phyloP scores from a whole-genome alignment of 495 filamentous ascomycete genomes.

The Xylaria intraflava region DNA sequence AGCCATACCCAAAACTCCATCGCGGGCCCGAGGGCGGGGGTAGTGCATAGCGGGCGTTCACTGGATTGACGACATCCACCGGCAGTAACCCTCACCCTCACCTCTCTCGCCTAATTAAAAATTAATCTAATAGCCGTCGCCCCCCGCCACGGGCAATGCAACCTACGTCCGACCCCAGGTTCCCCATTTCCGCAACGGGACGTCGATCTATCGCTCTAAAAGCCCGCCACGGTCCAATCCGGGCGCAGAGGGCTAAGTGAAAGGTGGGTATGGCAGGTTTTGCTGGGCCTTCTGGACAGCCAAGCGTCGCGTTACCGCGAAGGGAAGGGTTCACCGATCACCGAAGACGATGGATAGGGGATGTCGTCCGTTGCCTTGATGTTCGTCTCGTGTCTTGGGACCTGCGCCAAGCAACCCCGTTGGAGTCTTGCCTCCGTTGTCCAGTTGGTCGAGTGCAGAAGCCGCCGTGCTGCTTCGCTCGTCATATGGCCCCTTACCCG shows the following conservation, averaged over 20 bases:
- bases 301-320: neutral
- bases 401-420: neutral
- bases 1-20: too few relatives aligned
- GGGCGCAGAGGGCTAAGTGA: neutral
- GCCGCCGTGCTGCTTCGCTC: neutral
- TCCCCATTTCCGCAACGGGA: neutral
- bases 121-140: slow-evolving; percentile 18
- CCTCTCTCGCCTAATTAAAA: slow-evolving; percentile 27
- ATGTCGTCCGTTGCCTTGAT: neutral
- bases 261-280: neutral
- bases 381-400: slow-evolving; percentile 2
- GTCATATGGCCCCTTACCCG: neutral
- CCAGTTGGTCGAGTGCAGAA: neutral
- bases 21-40: neutral
- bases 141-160: slow-evolving; percentile 19
- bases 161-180: slow-evolving; percentile 12
- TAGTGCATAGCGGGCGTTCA: neutral
- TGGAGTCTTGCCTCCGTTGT: neutral
- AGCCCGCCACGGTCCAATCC: neutral
- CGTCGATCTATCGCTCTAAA: neutral
- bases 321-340: neutral
- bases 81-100: slow-evolving; percentile 10
- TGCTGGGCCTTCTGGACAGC: neutral
- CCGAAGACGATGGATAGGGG: neutral
- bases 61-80: slow-evolving; percentile 12